A percentile compares a stretch with the other conserved stretches of the same genome.
Conservation (phyloP, 2,329 filamentous ascomycete species). For the Diplodia mutila region DNA sequence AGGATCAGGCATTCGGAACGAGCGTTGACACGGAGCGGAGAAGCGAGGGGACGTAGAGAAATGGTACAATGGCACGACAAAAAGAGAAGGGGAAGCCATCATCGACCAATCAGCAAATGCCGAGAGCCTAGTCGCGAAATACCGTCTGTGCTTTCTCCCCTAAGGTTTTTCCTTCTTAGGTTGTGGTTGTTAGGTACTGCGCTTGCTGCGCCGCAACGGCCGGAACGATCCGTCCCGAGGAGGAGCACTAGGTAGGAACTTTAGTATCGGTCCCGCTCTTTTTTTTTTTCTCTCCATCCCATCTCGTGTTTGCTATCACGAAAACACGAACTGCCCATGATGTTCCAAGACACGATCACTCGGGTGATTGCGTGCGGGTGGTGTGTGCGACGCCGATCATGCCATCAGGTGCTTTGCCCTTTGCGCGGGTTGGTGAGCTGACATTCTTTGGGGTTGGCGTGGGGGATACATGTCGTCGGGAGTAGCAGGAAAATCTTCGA, state of each 20-base stretch:
- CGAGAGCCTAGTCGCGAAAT: background rate
- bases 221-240: slow-evolving; percentile 14
- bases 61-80: no score
- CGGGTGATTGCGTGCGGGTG: background rate
- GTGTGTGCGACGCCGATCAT: background rate
- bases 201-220: slow-evolving; percentile 1
- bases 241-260: no score
- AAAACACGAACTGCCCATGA: background rate
- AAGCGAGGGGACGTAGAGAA: no score
- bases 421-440: background rate
- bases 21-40: no score
- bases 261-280: no score
- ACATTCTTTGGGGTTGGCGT: background rate
- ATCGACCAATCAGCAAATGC: no score
- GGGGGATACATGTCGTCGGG: no score
- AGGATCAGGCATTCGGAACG: background rate
- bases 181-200: background rate
- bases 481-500: background rate
- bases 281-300: background rate
- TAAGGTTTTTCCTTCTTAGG: background rate
- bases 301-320: background rate
- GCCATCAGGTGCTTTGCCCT: background rate
- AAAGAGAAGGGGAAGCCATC: no score
- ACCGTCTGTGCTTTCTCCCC: background rate
- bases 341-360: background rate